A percentile compares a stretch with the other conserved stretches of the same genome.
Evolutionary conservation across 2,329 filamentous ascomycete genomes (phyloP).

Genomic region (Magnaporthiopsis incrustans): DNA sequence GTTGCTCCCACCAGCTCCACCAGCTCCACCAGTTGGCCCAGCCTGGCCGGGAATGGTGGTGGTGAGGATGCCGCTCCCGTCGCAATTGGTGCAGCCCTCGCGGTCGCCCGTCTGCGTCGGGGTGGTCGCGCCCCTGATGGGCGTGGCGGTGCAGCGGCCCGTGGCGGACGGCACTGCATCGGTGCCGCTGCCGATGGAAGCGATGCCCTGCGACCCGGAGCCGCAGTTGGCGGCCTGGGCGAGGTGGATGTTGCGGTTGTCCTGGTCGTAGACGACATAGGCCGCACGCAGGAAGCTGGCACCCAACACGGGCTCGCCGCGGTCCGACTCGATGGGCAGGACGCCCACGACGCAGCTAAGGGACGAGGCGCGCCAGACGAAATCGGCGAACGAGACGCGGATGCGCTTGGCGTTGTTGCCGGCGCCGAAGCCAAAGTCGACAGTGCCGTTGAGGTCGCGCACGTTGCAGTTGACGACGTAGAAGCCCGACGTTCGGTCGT

Average conservation of each 20-base stretch:
- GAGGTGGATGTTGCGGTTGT: constrained; percentile 8
- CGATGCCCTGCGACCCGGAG: not conserved
- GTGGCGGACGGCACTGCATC: constrained; percentile 5
- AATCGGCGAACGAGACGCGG: constrained; percentile 29
- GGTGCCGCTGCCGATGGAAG: constrained; percentile 2
- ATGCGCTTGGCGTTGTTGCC: constrained; percentile 28
- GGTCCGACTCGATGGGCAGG: constrained; percentile 9
- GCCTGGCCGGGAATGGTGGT: not conserved
- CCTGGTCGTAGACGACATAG: constrained; percentile 12
- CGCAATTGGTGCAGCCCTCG: constrained; percentile 1
- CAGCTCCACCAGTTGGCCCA: too few relatives aligned
- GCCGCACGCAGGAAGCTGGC: constrained; percentile 20
- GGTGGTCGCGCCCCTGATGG: not conserved
- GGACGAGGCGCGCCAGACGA: constrained; percentile 20
- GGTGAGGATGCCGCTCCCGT: not conserved
- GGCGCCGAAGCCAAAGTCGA: constrained; percentile 34
- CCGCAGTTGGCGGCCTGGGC: constrained; percentile 9
- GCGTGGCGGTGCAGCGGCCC: constrained; percentile 3
- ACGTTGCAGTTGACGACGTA: constrained; percentile 33
- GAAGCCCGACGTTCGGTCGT: constrained; percentile 25
- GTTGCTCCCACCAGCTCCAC: too few relatives aligned
- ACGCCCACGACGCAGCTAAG: constrained; percentile 16
- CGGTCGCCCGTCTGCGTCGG: not conserved
- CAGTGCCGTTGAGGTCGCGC: constrained; percentile 22
- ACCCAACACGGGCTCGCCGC: constrained; percentile 16